Conservation (phyloP, 2,329 filamentous ascomycete genomes). For the Fusarium ambrosium region DNA sequence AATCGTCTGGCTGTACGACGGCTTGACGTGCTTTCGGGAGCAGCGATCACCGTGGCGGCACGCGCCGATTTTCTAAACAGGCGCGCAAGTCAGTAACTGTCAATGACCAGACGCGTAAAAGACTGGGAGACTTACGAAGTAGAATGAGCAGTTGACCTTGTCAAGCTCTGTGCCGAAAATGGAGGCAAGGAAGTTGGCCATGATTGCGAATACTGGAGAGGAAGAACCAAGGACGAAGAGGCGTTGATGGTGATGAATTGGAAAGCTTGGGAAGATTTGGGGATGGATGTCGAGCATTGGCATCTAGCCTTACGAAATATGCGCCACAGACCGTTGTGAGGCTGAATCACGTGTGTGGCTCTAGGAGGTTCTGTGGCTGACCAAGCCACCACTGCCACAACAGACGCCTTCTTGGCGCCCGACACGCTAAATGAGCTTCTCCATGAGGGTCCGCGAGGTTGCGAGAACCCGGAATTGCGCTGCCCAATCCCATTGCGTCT, state of each 20-base stretch:
- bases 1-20: conserved; percentile 97
- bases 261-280: conserved; percentile 41
- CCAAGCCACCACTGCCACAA: conserved; percentile 20
- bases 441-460: neutral
- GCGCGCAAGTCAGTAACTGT: conserved; percentile 29
- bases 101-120: conserved; percentile 27
- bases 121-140: conserved; percentile 63
- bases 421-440: neutral
- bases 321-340: conserved; percentile 36
- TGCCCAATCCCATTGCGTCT: conserved; percentile 21
- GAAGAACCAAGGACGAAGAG: conserved; percentile 11
- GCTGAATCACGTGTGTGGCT: conserved; percentile 51
- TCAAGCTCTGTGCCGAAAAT: conserved; percentile 99
- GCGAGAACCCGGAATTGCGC: neutral
- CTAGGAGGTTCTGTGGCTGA: conserved; percentile 26
- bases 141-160: conserved; percentile 99
- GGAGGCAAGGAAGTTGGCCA: conserved; percentile 98
- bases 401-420: neutral
- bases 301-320: conserved; percentile 42
- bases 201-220: conserved; percentile 54
- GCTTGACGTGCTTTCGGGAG: conserved; percentile 98
- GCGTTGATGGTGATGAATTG: conserved; percentile 24
- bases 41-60: conserved; percentile 99
- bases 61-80: conserved; percentile 92
- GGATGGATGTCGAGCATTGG: conserved; percentile 20